These are phyloP conservation scores for Lentithecium fluviatile DNA, from an alignment of 495 filamentous ascomycete genomes.

Conservation along the genomic window DNA sequence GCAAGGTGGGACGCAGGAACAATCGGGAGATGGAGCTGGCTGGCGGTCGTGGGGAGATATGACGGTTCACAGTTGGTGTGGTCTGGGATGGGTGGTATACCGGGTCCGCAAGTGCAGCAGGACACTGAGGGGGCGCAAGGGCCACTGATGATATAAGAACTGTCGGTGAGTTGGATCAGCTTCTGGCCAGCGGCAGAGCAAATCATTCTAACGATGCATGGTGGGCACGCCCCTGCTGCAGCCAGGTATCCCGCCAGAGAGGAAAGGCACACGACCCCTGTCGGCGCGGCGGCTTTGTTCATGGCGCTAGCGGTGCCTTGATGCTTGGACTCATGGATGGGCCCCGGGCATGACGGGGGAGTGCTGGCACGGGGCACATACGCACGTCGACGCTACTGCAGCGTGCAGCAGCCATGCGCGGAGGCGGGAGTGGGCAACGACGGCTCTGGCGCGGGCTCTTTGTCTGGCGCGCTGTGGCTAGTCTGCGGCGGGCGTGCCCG, in stretches of 20 bases:
- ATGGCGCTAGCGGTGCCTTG: constrained; percentile 6
- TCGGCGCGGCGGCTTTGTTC: constrained; percentile 9
- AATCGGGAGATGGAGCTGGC: background rate
- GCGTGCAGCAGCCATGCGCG: constrained; percentile 19
- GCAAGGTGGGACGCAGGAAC: background rate
- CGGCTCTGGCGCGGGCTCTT: too few relatives aligned
- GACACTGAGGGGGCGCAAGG: constrained; percentile 10
- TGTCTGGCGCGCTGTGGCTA: too few relatives aligned
- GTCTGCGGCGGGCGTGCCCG: too few relatives aligned
- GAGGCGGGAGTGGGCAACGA: constrained; percentile 19
- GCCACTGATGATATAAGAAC: constrained; percentile 28
- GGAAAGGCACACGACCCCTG: constrained; percentile 4
- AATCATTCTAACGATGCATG: constrained; percentile 27
- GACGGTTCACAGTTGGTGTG: background rate
- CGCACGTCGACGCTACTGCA: constrained; percentile 22
- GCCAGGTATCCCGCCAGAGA: constrained; percentile 20
- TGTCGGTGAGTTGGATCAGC: constrained; percentile 28
- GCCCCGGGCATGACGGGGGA: background rate
- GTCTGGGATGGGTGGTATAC: constrained; percentile 18
- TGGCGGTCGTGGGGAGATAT: background rate
- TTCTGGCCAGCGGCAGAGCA: constrained; percentile 24
- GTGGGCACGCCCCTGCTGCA: constrained; percentile 12
- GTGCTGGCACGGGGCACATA: constrained; percentile 17
- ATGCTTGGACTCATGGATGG: background rate
- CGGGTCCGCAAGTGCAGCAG: constrained; percentile 24